Conservation (phyloP, 2,329 filamentous ascomycete species). For the Fusarium liriodendri region DNA sequence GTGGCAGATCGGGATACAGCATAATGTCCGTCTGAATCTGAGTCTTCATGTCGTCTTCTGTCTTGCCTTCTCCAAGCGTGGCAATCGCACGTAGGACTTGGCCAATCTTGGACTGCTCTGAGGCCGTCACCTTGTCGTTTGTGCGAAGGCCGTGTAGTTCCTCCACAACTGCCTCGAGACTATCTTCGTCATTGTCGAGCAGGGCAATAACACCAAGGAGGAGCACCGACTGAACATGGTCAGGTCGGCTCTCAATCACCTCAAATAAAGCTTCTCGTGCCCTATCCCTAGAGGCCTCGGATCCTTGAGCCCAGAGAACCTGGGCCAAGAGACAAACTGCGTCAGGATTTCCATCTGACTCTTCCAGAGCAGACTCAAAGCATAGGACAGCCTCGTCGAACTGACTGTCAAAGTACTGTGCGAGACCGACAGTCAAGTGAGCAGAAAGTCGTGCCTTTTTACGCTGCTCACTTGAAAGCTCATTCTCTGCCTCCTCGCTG, state of each 20-base stretch:
- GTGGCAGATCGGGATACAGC: constrained; percentile 81
- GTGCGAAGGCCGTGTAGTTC: constrained; percentile 81
- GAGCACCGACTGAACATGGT: constrained; percentile 82
- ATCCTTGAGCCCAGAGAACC: constrained; percentile 91
- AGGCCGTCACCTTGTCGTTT: constrained; percentile 69
- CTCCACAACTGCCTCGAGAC: constrained; percentile 80
- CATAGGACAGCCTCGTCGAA: constrained; percentile 78
- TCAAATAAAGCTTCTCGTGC: constrained; percentile 85
- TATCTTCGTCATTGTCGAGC: constrained; percentile 82
- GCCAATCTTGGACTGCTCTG: constrained; percentile 76
- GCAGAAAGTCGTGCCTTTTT: constrained; percentile 82
- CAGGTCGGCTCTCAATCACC: constrained; percentile 77
- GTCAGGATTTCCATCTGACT: constrained; percentile 81
- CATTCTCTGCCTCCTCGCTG: constrained; percentile 75
- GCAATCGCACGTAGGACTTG: constrained; percentile 82
- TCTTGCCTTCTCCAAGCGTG: constrained; percentile 61
- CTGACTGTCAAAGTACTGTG: constrained; percentile 77
- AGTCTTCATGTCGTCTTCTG: constrained; percentile 63
- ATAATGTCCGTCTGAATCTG: constrained; percentile 83
- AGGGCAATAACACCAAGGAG: constrained; percentile 87
- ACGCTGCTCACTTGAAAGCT: constrained; percentile 73
- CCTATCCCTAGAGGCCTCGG: constrained; percentile 76
- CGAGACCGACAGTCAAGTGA: constrained; percentile 86
- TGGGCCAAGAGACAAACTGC: constrained; percentile 89
- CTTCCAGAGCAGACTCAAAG: constrained; percentile 83